phyloP scores from a whole-genome alignment of 768 basidiomycete genomes.

The Termitomyces sp. region DNA sequence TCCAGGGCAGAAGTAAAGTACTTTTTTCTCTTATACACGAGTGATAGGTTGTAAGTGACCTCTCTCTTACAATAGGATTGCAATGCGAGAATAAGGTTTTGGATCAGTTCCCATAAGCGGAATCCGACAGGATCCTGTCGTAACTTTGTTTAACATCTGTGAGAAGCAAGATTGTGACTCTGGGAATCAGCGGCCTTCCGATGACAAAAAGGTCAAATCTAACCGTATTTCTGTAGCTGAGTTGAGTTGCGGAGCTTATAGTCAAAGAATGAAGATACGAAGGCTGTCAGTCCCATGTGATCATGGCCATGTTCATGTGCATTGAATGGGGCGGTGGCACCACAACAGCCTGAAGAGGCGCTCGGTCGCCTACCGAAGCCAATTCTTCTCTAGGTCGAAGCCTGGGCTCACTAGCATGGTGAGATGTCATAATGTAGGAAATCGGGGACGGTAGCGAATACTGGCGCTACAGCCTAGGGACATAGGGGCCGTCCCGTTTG shows the following conservation, averaged over 20 bases:
- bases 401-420: not conserved
- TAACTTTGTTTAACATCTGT: constrained; percentile 3
- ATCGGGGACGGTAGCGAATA: not conserved
- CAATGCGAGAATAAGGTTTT: not conserved
- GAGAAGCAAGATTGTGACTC: constrained; percentile 1
- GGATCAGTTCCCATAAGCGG: not conserved
- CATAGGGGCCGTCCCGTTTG: not conserved
- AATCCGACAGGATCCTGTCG: constrained; percentile 1
- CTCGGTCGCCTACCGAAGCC: constrained; percentile 4
- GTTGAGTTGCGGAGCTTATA: not conserved
- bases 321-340: constrained; percentile 2
- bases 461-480: not conserved
- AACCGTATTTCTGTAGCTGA: not conserved
- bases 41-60: not conserved
- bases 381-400: constrained; percentile 1
- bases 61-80: not conserved
- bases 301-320: not conserved
- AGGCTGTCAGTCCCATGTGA: constrained; percentile 9
- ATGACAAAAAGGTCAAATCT: not conserved
- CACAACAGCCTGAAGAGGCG: not conserved
- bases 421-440: not conserved
- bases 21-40: not conserved
- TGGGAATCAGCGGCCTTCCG: not conserved
- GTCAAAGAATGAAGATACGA: constrained; percentile 5
- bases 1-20: not conserved